phyloP scores from a whole-genome alignment of 2,329 filamentous ascomycete species.

The Cladosporium velox region DNA sequence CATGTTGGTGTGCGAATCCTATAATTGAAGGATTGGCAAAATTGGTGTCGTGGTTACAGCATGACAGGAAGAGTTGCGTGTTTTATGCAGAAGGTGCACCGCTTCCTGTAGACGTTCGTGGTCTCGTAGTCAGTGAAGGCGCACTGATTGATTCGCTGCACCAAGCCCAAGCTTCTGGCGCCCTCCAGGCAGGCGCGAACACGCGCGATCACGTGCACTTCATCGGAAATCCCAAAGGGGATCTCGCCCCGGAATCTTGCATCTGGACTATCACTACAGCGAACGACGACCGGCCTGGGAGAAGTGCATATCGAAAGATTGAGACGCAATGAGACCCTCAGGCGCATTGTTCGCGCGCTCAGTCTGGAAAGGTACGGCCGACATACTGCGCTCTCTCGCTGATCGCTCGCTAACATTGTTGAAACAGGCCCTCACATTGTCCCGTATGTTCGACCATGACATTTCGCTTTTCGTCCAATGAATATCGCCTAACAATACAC shows the following conservation, averaged over 20 bases:
- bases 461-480: not conserved
- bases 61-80: not conserved
- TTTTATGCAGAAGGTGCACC: not conserved
- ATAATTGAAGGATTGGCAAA: not conserved
- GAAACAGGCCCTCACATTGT: conserved; percentile 67
- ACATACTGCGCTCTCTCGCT: not conserved
- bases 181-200: conserved; percentile 8
- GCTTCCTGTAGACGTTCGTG: not conserved
- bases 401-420: conserved; percentile 22
- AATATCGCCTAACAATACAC: not conserved
- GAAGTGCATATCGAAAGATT: conserved; percentile 12
- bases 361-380: conserved; percentile 76
- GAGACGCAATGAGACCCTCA: conserved; percentile 34
- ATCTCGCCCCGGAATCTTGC: not conserved
- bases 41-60: not conserved
- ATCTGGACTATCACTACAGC: conserved; percentile 6
- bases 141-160: conserved; percentile 1
- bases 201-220: conserved; percentile 13
- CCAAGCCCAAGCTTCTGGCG: not conserved
- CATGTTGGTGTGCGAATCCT: not conserved
- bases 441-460: conserved; percentile 57
- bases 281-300: not conserved
- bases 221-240: conserved; percentile 11
- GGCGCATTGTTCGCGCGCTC: conserved; percentile 61
- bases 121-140: not conserved